Evolutionary conservation across 2,329 filamentous ascomycete genomes (phyloP), one percentile per base, ranked within the genome.

Genomic region (Fusarium sp.): DNA sequence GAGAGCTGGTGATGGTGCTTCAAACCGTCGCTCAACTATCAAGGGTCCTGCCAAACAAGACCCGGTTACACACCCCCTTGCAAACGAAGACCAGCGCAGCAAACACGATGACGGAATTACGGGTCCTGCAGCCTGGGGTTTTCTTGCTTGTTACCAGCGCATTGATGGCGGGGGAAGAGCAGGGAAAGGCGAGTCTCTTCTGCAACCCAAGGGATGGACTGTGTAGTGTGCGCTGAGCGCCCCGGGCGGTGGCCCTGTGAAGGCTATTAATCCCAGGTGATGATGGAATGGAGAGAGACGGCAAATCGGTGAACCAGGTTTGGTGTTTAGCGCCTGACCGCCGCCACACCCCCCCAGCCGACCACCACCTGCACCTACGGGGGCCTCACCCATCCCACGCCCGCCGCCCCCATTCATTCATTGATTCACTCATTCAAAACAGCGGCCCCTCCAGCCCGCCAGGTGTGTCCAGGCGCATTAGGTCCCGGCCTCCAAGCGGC

Each of bases 401-500:
- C 58, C 64, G 20, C 37, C 52, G 27, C 13, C 23, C 35, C 23
- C 58, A n/a, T 32, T 63, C 30, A 50, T 50, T 50, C 16, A 50
- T 18, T 48, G 5, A 52, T 52, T 52, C 18, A 52, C 32, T 32
- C 3, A 32, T 27, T 50, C 45, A 27, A 27, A 27, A 9, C 14
- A 27, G 45, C 14, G 8, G 7, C 43, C 13, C 16, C 48, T 25
- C 48, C 18, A 52, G 48, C 48, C 30, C 48, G 27, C 45, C 25
- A 50, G 45, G 45, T 50, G 23, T 30, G 16, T 52, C 34, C 32
- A 74, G 63, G 68, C 68, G 56, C 68, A 62, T 74, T 74, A 74
- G 72, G 71, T 72, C 72, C 72, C 65, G 72, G 65, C 72, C 68
- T 75, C 39, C 56, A 75, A 70, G 59, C 39, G 63, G 50, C 18